These are phyloP conservation scores for Ascosphaera aggregata DNA, from an alignment of 2,329 filamentous ascomycete genomes.

Conservation along the genomic window DNA sequence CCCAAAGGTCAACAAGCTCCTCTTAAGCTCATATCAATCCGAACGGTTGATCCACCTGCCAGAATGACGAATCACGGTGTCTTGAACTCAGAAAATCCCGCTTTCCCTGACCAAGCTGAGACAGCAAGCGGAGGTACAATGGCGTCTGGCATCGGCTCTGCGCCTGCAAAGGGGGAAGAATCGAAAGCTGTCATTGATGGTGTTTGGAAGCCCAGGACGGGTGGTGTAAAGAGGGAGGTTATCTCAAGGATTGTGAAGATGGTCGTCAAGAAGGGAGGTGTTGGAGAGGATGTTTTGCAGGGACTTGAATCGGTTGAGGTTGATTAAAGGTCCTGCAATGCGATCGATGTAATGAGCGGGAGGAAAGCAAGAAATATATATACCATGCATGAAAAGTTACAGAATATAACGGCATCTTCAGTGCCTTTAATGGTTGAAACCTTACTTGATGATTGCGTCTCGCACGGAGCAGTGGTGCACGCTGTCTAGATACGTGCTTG, in stretches of 20 bases:
- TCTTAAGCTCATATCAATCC: constrained; percentile 41
- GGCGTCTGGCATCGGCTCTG: constrained; percentile 17
- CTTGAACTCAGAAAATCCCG: constrained; percentile 37
- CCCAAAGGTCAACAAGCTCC: constrained; percentile 11
- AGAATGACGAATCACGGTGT: constrained; percentile 48
- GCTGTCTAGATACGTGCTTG: too few relatives aligned
- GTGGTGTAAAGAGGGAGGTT: constrained; percentile 54
- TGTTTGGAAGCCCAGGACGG: constrained; percentile 69
- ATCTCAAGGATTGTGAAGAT: constrained; percentile 53
- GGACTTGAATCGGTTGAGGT: constrained; percentile 49
- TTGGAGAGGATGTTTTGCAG: constrained; percentile 67
- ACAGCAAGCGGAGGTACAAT: constrained; percentile 11
- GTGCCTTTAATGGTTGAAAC: too few relatives aligned
- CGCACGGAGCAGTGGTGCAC: too few relatives aligned
- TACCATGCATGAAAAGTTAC: too few relatives aligned
- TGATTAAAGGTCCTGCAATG: constrained; percentile 22
- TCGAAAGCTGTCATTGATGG: constrained; percentile 20
- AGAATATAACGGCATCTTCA: too few relatives aligned
- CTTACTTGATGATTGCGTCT: too few relatives aligned
- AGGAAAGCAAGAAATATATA: neutral
- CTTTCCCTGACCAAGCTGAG: constrained; percentile 20
- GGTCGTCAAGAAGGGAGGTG: constrained; percentile 52
- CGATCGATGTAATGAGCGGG: constrained; percentile 1
- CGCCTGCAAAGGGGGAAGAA: constrained; percentile 34
- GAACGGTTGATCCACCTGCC: constrained; percentile 53